Percentiles rank a stretch among this genome's conserved stretches.
Conservation (phyloP, 768 basidiomycete genomes). For the Coprinopsis cinerea region DNA sequence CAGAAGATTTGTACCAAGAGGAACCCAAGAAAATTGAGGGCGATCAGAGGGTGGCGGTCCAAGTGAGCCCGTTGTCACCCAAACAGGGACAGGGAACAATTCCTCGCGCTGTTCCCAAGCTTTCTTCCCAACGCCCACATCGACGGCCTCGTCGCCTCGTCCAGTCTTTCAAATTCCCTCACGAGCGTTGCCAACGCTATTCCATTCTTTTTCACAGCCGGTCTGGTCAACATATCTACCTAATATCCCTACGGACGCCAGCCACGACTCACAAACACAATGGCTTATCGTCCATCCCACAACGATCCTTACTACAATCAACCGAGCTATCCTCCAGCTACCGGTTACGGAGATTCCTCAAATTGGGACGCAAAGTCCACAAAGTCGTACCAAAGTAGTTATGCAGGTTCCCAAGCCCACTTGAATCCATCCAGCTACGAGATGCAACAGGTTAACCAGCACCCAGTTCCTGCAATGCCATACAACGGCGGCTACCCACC, state of each 20-base stretch:
- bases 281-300: slow-evolving; percentile 41
- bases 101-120: background rate
- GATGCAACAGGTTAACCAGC: slow-evolving; percentile 44
- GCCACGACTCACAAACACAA: slow-evolving; percentile 17
- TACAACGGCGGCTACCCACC: slow-evolving; percentile 63
- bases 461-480: slow-evolving; percentile 51
- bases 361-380: slow-evolving; percentile 48
- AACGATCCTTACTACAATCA: slow-evolving; percentile 20
- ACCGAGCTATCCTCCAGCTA: slow-evolving; percentile 31
- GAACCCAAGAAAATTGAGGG: too few relatives aligned
- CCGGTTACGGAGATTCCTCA: slow-evolving; percentile 34
- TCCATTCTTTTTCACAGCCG: slow-evolving; percentile 8
- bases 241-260: background rate
- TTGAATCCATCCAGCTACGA: slow-evolving; percentile 58
- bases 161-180: slow-evolving; percentile 5
- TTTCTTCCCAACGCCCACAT: slow-evolving; percentile 5
- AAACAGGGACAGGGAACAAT: background rate
- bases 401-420: slow-evolving; percentile 66
- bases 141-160: slow-evolving; percentile 2
- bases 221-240: background rate
- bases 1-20: too few relatives aligned
- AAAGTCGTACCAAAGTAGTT: slow-evolving; percentile 61
- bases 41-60: background rate
- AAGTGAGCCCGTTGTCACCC: background rate
- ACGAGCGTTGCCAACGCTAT: slow-evolving; percentile 9